A percentile compares a stretch with the other conserved stretches of the same genome.
phyloP scores from a whole-genome alignment of 2,329 filamentous ascomycete species.

The Shiraia bambusicola region DNA sequence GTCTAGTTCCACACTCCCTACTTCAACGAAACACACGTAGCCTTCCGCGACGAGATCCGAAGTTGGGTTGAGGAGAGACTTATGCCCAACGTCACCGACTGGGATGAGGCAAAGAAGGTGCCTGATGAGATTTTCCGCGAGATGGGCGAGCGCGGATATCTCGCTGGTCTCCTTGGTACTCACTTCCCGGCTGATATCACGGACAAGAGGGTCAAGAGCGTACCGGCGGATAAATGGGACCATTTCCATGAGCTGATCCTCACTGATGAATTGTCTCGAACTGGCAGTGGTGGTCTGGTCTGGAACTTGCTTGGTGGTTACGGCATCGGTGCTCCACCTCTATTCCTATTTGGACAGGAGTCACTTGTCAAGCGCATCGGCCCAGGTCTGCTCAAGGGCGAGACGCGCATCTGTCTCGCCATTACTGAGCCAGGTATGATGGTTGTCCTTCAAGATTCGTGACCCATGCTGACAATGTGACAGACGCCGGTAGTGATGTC shows the following conservation, averaged over 20 bases:
- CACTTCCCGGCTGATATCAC: conserved; percentile 78
- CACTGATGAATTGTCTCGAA: conserved; percentile 89
- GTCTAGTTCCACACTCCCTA: conserved; percentile 89
- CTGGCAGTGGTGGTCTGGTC: conserved; percentile 87
- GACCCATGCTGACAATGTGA: conserved; percentile 10
- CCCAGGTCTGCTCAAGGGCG: conserved; percentile 82
- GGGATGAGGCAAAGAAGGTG: conserved; percentile 93
- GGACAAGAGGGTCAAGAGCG: conserved; percentile 70
- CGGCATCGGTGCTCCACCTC: conserved; percentile 87
- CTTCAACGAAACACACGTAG: conserved; percentile 91
- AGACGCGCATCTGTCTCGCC: conserved; percentile 96
- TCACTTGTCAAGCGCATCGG: conserved; percentile 81
- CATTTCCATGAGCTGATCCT: conserved; percentile 96
- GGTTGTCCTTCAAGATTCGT: not conserved
- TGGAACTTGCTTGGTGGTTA: conserved; percentile 98
- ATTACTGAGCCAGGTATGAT: conserved; percentile 74
- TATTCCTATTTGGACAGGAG: conserved; percentile 90
- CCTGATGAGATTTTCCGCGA: conserved; percentile 90
- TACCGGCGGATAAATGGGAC: conserved; percentile 89
- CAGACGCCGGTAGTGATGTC: conserved; percentile 91
- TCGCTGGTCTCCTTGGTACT: conserved; percentile 86
- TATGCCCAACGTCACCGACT: conserved; percentile 89
- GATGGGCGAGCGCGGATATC: conserved; percentile 89
- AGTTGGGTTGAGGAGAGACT: conserved; percentile 89
- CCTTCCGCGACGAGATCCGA: conserved; percentile 85